Conservation (phyloP, 1,284 basidiomycete species). For the Malassezia dermatis region DNA sequence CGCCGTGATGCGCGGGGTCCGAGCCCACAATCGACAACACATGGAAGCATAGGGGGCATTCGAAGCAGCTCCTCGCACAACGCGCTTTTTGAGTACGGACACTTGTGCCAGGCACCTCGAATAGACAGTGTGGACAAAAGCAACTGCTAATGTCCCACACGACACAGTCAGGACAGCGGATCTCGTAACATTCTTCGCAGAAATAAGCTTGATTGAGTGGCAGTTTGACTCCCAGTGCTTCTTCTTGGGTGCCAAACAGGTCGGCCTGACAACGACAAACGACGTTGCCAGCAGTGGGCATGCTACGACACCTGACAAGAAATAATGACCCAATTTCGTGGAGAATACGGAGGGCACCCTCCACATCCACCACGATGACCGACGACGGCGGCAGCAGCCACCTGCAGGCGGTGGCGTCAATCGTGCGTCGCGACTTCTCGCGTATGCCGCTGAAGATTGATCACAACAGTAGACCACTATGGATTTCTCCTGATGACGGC, state of each 20-base stretch:
- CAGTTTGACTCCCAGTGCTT: background rate
- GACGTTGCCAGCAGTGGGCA: background rate
- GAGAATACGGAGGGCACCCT: background rate
- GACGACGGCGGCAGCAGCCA: background rate
- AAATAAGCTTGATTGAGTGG: conserved; percentile 60
- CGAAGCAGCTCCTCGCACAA: conserved; percentile 95
- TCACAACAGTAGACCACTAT: conserved; percentile 39
- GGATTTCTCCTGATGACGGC: conserved; percentile 45
- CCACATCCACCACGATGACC: background rate
- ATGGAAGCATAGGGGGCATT: conserved; percentile 82
- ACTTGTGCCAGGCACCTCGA: conserved; percentile 92
- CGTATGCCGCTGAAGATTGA: conserved; percentile 43
- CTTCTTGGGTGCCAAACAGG: background rate
- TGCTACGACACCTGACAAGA: background rate
- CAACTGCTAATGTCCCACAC: conserved; percentile 86
- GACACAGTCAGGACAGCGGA: conserved; percentile 84
- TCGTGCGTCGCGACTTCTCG: conserved; percentile 32
- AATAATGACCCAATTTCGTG: background rate
- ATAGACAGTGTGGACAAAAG: conserved; percentile 97
- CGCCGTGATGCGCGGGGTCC: conserved; percentile 54
- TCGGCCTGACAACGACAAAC: background rate
- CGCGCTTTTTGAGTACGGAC: conserved; percentile 90
- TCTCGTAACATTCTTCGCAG: conserved; percentile 93
- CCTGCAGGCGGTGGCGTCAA: conserved; percentile 11
- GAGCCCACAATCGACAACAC: conserved; percentile 76